Percentiles rank a stretch among this genome's conserved stretches.
Evolutionary conservation across 495 filamentous ascomycete species (phyloP).

Genomic region (Neurospora africana): DNA sequence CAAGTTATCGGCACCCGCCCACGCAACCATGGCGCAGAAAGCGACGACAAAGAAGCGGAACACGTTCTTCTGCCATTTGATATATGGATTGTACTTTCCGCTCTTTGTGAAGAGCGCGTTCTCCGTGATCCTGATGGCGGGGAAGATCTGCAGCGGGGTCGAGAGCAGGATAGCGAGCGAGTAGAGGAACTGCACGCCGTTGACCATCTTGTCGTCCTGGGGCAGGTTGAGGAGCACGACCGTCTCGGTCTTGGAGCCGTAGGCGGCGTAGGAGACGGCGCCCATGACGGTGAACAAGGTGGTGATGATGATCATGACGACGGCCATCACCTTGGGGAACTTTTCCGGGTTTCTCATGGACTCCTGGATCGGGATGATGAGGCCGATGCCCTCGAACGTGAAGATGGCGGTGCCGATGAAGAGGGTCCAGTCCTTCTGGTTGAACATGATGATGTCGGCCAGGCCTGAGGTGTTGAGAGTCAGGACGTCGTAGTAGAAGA

Average conservation of each 20-base stretch:
- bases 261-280: conserved; percentile 89
- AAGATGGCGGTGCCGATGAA: conserved; percentile 99
- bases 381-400: conserved; percentile 93
- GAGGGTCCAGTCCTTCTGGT: conserved; percentile 79
- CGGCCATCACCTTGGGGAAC: conserved; percentile 75
- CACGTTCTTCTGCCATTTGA: conserved; percentile 98
- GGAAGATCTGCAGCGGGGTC: conserved; percentile 92
- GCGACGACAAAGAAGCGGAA: conserved; percentile 89
- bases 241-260: conserved; percentile 87
- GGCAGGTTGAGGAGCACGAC: conserved; percentile 93
- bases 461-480: conserved; percentile 72
- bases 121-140: conserved; percentile 75
- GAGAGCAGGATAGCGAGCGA: conserved; percentile 87
- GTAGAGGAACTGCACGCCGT: conserved; percentile 91
- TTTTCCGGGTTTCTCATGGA: conserved; percentile 84
- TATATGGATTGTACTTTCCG: conserved; percentile 88
- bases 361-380: conserved; percentile 98
- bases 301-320: conserved; percentile 90
- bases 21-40: conserved; percentile 75
- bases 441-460: conserved; percentile 78
- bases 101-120: conserved; percentile 58
- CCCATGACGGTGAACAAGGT: conserved; percentile 85
- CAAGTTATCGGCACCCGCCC: conserved; percentile 83
- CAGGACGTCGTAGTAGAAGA: conserved; percentile 89
- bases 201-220: conserved; percentile 92